These are phyloP conservation scores for Sporobolus alterniflorus DNA, from an alignment of 202 grass and related monocot species.

Conservation along the genomic window DNA sequence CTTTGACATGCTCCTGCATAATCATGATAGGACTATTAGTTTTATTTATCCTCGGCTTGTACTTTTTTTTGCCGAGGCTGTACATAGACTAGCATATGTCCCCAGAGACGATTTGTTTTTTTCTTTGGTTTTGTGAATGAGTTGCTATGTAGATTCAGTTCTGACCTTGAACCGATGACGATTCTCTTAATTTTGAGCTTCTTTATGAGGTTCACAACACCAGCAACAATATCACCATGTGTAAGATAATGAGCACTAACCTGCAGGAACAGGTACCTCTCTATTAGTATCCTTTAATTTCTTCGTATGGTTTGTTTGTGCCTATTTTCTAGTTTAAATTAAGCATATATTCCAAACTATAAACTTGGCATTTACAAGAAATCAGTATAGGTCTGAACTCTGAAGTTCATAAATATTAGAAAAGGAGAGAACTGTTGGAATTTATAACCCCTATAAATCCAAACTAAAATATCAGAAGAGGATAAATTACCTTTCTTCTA, in stretches of 20 bases:
- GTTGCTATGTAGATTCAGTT: neutral
- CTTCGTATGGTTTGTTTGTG: neutral
- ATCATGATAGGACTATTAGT: neutral
- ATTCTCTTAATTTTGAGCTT: constrained; percentile 55
- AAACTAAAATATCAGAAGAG: constrained; percentile 12
- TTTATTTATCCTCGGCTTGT: neutral
- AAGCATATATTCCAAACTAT: too few relatives aligned
- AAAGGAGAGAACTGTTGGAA: neutral
- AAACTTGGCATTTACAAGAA: neutral
- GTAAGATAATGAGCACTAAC: constrained; percentile 42
- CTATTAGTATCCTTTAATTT: neutral
- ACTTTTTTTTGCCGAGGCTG: neutral
- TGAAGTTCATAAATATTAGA: neutral
- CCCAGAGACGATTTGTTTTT: too few relatives aligned
- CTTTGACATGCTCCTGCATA: constrained; percentile 55
- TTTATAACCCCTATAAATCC: neutral
- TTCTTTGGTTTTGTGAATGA: neutral
- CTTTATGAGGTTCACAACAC: constrained; percentile 57
- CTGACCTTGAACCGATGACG: constrained; percentile 61
- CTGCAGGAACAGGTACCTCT: constrained; percentile 37
- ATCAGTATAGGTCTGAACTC: neutral
- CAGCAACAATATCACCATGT: constrained; percentile 45
- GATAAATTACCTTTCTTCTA: constrained; percentile 49
- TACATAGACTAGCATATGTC: constrained; percentile 16
- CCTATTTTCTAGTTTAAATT: constrained; percentile 12